Percentiles rank a stretch among this genome's conserved stretches.
Evolutionary conservation across 2,329 filamentous ascomycete species (phyloP).

Genomic region (Pestalotiopsis fici): DNA sequence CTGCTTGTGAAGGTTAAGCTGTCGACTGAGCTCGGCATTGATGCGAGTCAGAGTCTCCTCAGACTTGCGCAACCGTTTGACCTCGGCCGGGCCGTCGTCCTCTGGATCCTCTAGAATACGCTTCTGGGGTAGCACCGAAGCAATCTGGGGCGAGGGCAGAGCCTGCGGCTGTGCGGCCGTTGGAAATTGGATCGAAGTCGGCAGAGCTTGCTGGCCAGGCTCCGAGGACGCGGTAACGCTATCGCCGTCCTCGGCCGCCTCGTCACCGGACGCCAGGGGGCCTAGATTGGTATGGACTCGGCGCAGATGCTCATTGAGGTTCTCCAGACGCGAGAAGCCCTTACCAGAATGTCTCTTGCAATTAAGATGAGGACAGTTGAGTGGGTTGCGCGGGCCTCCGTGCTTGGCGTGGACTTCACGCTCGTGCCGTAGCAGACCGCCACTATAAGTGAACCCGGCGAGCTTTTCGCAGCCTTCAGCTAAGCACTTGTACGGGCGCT

Average conservation of each 20-base stretch:
- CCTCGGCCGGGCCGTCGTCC: conserved; percentile 55
- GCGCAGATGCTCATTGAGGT: conserved; percentile 88
- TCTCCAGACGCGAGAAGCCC: conserved; percentile 91
- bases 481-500: conserved; percentile 85
- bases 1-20: conserved; percentile 50
- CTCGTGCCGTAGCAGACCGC: conserved; percentile 85
- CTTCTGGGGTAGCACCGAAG: conserved; percentile 39
- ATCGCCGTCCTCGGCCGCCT: conserved; percentile 39
- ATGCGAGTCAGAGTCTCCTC: conserved; percentile 56
- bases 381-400: conserved; percentile 81
- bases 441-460: conserved; percentile 92
- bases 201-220: not conserved
- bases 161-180: not conserved
- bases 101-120: conserved; percentile 48
- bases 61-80: conserved; percentile 67
- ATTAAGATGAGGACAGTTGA: conserved; percentile 82
- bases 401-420: conserved; percentile 92
- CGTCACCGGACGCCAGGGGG: conserved; percentile 27
- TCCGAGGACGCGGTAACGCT: conserved; percentile 25
- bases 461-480: conserved; percentile 86
- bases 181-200: not conserved
- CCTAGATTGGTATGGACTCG: conserved; percentile 71
- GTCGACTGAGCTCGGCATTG: conserved; percentile 15
- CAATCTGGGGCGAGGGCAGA: conserved; percentile 11
- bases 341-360: conserved; percentile 89